Percentiles rank a stretch among this genome's conserved stretches.
Evolutionary conservation across 371 early-diverging fungal genomes (phyloP).

Genomic region (Zychaea mexicana): DNA sequence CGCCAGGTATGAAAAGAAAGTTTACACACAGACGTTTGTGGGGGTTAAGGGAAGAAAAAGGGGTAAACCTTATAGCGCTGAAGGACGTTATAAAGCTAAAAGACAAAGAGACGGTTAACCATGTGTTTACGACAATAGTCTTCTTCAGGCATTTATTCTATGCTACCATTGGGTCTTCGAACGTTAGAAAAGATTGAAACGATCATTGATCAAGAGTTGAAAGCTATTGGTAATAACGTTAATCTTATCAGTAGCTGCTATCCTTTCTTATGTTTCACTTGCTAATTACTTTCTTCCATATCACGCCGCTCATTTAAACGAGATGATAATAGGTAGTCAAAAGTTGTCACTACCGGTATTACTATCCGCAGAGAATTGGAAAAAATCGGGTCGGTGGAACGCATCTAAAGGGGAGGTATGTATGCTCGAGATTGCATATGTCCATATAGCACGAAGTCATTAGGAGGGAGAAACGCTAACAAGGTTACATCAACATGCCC

Average conservation of each 20-base stretch:
- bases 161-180: slow-evolving; percentile 80
- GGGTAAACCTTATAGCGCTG: too few relatives aligned
- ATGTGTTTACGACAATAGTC: slow-evolving; percentile 41
- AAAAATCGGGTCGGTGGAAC: slow-evolving; percentile 79
- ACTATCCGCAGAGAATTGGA: slow-evolving; percentile 73
- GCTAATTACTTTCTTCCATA: too few relatives aligned
- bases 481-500: neutral
- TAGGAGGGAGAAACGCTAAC: neutral
- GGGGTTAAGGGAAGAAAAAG: too few relatives aligned
- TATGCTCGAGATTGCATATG: too few relatives aligned
- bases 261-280: too few relatives aligned
- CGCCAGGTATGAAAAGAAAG: neutral
- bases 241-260: too few relatives aligned
- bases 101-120: neutral
- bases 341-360: slow-evolving; percentile 76
- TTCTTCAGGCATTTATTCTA: slow-evolving; percentile 79
- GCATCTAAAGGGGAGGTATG: slow-evolving; percentile 71
- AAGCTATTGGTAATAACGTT: slow-evolving; percentile 66
- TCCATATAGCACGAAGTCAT: too few relatives aligned
- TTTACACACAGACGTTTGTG: too few relatives aligned
- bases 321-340: slow-evolving; percentile 57
- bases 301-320: neutral
- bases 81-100: too few relatives aligned
- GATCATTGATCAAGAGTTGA: slow-evolving; percentile 84
- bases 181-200: slow-evolving; percentile 72